Evolutionary conservation across 2,329 filamentous ascomycete species (phyloP).

Genomic region (Exophiala xenobiotica): DNA sequence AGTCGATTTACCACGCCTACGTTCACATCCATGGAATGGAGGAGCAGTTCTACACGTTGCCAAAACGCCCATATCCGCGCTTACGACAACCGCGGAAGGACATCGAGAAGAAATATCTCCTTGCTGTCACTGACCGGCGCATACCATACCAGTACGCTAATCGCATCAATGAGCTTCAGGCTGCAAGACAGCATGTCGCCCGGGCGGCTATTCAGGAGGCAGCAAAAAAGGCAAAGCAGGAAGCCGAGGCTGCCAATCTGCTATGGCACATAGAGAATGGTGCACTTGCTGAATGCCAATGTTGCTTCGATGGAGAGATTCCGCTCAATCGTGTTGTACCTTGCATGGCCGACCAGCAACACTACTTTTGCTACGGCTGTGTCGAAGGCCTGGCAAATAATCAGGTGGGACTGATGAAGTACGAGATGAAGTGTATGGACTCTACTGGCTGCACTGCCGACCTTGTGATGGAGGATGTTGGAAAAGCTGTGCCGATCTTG

Average conservation of each 20-base stretch:
- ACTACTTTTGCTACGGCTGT: constrained; percentile 71
- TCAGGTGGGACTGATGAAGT: constrained; percentile 67
- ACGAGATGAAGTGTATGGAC: constrained; percentile 69
- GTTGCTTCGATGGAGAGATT: constrained; percentile 65
- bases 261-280: constrained; percentile 47
- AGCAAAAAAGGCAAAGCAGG: constrained; percentile 29
- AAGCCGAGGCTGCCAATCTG: constrained; percentile 37
- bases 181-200: constrained; percentile 31
- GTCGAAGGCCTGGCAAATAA: constrained; percentile 64
- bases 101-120: constrained; percentile 25
- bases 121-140: constrained; percentile 14
- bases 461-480: constrained; percentile 23
- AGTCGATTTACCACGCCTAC: constrained; percentile 34
- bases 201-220: constrained; percentile 24
- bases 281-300: constrained; percentile 65
- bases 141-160: constrained; percentile 20
- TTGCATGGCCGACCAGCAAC: constrained; percentile 59
- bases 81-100: constrained; percentile 25
- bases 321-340: constrained; percentile 67
- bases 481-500: constrained; percentile 39
- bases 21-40: constrained; percentile 32
- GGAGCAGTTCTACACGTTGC: constrained; percentile 15
- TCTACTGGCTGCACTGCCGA: constrained; percentile 61
- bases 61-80: constrained; percentile 25
- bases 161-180: constrained; percentile 32